Base-by-base conservation (phyloP, 257 asterid genomes). In the Solanum sejunctum region DNA sequence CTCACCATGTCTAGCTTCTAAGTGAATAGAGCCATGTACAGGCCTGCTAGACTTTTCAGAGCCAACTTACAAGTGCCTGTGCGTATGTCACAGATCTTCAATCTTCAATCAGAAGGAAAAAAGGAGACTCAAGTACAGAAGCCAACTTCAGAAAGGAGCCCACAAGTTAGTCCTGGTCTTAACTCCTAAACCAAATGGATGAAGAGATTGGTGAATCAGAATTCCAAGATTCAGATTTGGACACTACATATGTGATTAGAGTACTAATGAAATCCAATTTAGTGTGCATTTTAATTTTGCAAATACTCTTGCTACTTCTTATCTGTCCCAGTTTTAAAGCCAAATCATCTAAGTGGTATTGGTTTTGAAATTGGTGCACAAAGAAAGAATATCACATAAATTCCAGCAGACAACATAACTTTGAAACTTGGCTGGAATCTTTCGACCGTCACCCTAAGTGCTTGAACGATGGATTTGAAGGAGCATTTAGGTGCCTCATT, bases 401-500 rank as follows among this genome's bases (percentile, higher is more conserved):
- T 80, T 52, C 82, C 71, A 60, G 64, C 12, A n/a, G 55, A 80
- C 52, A 72, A 86, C 55, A 86, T 84, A 83, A 84, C 20, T 51
- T 12, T 78, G 88, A 87, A 18, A 87, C 47, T 39, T 84, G 77
- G 32, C 32, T 86, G 89, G 87, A 88, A 85, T 41, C 18, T 18
- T 83, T 89, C 83, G 86, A 86, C 10, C n/a, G 21, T 82, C 26
- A 51, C 49, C 54, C 84, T 79, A 82, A 83, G 67, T 71, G 84
- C 54, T 28, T 88, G 20, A 88, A 89, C 64, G 84, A 84, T 83
- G 84, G 66, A 67, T 84, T 85, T 61, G 88, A 89, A 84, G 80
- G 79, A 39, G 51, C 85, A 52, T 89, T 84, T 82, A 85, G 88
- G 86, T 84, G 87, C 85, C 57, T 85, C 81, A 84, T 89, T 32